These are phyloP conservation scores for Neurospora africana DNA, from an alignment of 495 filamentous ascomycete genomes.

Conservation along the genomic window DNA sequence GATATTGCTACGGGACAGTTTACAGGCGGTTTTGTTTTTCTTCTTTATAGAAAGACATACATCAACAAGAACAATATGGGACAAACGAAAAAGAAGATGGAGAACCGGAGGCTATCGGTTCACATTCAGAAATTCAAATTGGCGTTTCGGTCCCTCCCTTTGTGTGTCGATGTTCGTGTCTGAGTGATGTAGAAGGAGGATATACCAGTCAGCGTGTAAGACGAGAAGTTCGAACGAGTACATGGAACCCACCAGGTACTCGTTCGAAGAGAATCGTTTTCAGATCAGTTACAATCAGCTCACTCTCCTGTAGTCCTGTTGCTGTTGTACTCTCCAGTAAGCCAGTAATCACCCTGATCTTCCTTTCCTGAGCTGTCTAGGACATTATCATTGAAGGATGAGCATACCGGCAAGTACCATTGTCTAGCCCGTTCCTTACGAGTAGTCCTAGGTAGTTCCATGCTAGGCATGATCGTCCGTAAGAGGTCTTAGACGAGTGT, in stretches of 20 bases:
- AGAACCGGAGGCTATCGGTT: not conserved
- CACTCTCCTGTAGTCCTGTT: not conserved
- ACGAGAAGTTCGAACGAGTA: not conserved
- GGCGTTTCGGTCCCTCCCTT: not conserved
- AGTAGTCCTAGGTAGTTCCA: not conserved
- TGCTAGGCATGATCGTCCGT: not conserved
- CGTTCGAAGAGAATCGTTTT: not conserved
- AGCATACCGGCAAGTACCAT: not conserved
- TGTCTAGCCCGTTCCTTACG: not conserved
- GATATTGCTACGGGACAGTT: not conserved
- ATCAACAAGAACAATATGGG: not conserved
- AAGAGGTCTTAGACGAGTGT: not conserved
- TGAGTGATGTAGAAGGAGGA: not conserved
- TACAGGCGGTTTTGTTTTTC: not conserved
- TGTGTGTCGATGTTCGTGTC: not conserved
- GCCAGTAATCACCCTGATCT: not conserved
- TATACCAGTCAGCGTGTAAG: not conserved
- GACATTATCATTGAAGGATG: not conserved
- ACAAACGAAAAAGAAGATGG: not conserved
- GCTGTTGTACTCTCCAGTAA: not conserved
- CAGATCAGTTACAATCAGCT: not conserved
- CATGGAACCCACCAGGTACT: too few relatives aligned
- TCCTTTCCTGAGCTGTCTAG: not conserved
- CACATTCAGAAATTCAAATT: not conserved
- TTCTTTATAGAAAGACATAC: not conserved